Evolutionary conservation across 164 flowering plant genomes (phyloP), one percentile per base, ranked within the genome.

Genomic region (Kalanchoe fedtschenkoi): DNA sequence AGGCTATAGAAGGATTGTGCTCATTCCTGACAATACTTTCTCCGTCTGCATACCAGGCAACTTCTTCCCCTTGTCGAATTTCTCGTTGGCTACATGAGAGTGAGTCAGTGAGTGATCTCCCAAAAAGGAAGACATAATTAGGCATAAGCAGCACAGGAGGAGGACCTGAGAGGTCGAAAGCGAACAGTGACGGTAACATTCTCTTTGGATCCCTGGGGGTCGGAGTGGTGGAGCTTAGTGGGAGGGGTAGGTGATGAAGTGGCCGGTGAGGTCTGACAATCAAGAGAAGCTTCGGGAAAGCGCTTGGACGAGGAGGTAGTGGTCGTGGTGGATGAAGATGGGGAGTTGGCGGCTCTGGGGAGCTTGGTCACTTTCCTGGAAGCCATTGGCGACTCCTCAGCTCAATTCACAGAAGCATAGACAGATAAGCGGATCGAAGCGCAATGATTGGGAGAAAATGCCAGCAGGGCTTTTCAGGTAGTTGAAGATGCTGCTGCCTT

Each of bases 31-130:
- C 81, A 67, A 90, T 76, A 9, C 89, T 88, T 65, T 93, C 99
- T 57, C 99, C 99, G 69, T 93, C 99, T 0, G 99, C 98, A 67
- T 89, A 92, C 98, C 98, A 92, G 0, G 99, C 89, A 59, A 87
- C 80, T 72, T 90, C 97, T 72, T 93, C 98, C 22, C 98, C 98
- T 69, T 82, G 96, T 6, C 96, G 85, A 74, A 93, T 90, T 74
- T 93, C 98, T 73, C 89, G 77, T 3, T 83, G 97, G 77, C 98
- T 93, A 64, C 55, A 46, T 44, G 71, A 56, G 54, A 62, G 19
- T 65, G 34, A 68, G 29, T 34, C 54, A 17, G 30, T 29, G 70
- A 47, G 10, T 33, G 34, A 11, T 33, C n/a, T n/a, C 17, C 6
- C 34, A 10, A 62, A 17, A 5, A 8, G 32, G 3, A 32, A 41